Conservation (phyloP, 2,329 filamentous ascomycete genomes). For the Dactylellina cionopaga region DNA sequence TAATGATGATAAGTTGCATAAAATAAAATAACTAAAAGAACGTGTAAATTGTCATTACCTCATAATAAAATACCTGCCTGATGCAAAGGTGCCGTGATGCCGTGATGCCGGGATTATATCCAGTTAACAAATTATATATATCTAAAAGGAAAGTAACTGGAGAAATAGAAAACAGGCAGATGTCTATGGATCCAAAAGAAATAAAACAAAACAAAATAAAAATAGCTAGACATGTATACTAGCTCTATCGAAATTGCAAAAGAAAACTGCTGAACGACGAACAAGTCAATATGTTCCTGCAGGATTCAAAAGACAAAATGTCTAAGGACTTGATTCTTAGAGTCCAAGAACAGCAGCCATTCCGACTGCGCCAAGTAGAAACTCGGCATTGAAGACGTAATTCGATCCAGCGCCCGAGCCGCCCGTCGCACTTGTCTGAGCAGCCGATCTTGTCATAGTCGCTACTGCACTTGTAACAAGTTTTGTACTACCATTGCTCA, state of each 20-base stretch:
- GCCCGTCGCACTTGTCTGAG: background rate
- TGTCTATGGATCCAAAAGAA: background rate
- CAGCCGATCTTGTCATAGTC: slow-evolving; percentile 20
- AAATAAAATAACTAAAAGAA: background rate
- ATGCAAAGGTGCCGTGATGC: slow-evolving; percentile 17
- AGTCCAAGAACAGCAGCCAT: slow-evolving; percentile 39
- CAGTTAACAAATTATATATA: background rate
- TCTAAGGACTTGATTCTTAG: background rate
- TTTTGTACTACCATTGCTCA: slow-evolving; percentile 28
- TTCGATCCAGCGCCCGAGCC: slow-evolving; percentile 16
- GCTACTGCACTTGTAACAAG: slow-evolving; percentile 43
- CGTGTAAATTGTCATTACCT: slow-evolving; percentile 7
- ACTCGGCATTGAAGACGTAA: slow-evolving; percentile 31
- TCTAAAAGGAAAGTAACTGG: slow-evolving; percentile 8
- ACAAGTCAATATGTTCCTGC: background rate
- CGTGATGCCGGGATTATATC: too few relatives aligned
- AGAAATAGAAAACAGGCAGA: too few relatives aligned
- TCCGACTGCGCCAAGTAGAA: slow-evolving; percentile 31
- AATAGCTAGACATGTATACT: slow-evolving; percentile 22
- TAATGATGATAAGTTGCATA: slow-evolving; percentile 17
- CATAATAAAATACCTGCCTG: slow-evolving; percentile 16
- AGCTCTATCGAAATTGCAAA: background rate
- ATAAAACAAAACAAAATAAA: background rate
- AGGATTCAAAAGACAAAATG: background rate
- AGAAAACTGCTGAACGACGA: slow-evolving; percentile 10